These are phyloP conservation scores for Thelonectria discophora DNA, from an alignment of 2,329 filamentous ascomycete species.

Conservation along the genomic window DNA sequence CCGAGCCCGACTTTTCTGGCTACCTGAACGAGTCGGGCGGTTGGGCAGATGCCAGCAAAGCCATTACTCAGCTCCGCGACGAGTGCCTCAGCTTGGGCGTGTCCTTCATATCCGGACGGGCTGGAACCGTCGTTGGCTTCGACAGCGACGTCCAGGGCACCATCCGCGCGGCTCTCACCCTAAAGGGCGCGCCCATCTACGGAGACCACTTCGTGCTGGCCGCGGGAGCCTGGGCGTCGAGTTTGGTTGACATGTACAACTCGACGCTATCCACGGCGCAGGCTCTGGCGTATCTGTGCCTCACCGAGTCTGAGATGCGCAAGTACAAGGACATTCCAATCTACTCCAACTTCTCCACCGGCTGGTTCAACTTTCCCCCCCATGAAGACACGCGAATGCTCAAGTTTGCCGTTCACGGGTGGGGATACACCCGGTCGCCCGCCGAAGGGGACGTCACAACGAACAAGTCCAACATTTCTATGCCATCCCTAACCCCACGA, in stretches of 20 bases:
- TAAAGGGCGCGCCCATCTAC: constrained; percentile 54
- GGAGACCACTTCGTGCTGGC: constrained; percentile 70
- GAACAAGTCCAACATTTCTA: no score
- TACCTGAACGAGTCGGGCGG: constrained; percentile 32
- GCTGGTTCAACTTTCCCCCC: constrained; percentile 63
- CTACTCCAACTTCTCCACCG: constrained; percentile 62
- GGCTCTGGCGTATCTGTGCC: constrained; percentile 68
- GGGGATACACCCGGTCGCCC: constrained; percentile 55
- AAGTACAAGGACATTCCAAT: constrained; percentile 56
- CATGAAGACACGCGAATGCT: constrained; percentile 55
- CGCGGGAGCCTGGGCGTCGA: constrained; percentile 70
- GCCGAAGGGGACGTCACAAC: constrained; percentile 24
- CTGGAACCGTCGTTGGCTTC: constrained; percentile 37
- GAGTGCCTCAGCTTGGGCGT: constrained; percentile 37
- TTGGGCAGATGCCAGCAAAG: constrained; percentile 40
- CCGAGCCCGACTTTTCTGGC: background rate
- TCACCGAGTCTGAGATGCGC: constrained; percentile 65
- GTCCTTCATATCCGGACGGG: constrained; percentile 39
- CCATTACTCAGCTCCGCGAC: constrained; percentile 32
- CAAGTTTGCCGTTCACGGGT: constrained; percentile 69
- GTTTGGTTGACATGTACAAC: constrained; percentile 59
- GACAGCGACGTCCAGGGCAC: constrained; percentile 31
- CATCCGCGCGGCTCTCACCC: constrained; percentile 22
- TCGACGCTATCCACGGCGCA: constrained; percentile 70
- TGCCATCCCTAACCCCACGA: constrained; percentile 44